These are phyloP conservation scores for Phaseolus lunatus DNA, from an alignment of 306 rosid genomes.

Conservation along the genomic window DNA sequence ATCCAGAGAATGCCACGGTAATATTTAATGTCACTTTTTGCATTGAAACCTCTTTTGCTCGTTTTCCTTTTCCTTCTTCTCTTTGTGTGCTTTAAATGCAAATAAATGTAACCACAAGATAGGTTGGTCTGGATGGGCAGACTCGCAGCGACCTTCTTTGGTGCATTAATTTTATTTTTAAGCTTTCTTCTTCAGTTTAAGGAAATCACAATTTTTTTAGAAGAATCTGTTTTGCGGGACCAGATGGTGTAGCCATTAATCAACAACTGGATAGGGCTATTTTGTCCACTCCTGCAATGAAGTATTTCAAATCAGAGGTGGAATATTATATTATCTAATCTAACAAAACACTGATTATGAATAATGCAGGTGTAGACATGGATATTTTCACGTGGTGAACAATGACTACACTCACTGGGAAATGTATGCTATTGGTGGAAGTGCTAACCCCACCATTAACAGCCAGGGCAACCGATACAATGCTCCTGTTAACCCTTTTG, in stretches of 20 bases:
- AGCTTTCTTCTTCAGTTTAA: conserved; percentile 7
- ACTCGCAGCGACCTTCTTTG: conserved; percentile 30
- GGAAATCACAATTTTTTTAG: conserved; percentile 24
- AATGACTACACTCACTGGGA: conserved; percentile 99
- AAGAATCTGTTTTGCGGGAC: conserved; percentile 34
- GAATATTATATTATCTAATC: conserved; percentile 27
- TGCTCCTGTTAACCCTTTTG: conserved; percentile 85
- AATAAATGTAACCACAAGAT: conserved; percentile 32
- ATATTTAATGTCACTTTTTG: conserved; percentile 37
- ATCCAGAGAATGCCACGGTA: conserved; percentile 99
- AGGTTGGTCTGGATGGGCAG: conserved; percentile 35
- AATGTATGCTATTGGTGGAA: conserved; percentile 99
- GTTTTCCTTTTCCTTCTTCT: background rate
- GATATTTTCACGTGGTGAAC: conserved; percentile 99
- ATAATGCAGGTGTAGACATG: conserved; percentile 90
- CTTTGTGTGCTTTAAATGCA: conserved; percentile 37
- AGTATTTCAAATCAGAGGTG: conserved; percentile 12
- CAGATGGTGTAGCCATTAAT: conserved; percentile 13
- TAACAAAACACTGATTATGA: conserved; percentile 35
- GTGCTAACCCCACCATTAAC: conserved; percentile 93
- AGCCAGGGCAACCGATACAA: conserved; percentile 98
- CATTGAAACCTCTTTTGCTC: conserved; percentile 20
- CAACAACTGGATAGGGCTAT: conserved; percentile 30
- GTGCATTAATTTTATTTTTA: conserved; percentile 40
- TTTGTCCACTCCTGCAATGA: background rate